Conservation (phyloP, 2,329 filamentous ascomycete species). For the Samsoniella hepiali region DNA sequence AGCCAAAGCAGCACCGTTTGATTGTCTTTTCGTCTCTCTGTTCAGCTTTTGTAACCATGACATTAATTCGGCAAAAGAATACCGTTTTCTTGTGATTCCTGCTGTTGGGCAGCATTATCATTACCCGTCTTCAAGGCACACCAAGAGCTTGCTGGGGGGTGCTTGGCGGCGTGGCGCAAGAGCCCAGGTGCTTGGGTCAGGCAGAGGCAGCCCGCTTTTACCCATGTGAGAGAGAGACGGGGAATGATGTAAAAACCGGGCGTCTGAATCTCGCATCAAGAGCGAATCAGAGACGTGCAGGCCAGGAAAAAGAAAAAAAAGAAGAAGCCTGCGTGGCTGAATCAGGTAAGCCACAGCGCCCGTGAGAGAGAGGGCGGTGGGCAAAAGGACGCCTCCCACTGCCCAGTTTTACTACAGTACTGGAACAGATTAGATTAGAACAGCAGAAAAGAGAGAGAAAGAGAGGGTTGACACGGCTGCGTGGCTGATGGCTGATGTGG, state of each 20-base stretch:
- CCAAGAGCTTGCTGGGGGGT: neutral
- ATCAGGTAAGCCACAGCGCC: slow-evolving; percentile 3
- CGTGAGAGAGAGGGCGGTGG: neutral
- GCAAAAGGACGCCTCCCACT: neutral
- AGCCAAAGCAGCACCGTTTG: too few relatives aligned
- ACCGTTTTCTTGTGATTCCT: neutral
- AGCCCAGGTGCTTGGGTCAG: neutral
- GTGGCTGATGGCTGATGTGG: neutral
- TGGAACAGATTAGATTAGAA: too few relatives aligned
- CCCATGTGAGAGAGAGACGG: neutral
- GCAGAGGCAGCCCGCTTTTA: neutral
- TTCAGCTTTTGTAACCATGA: neutral
- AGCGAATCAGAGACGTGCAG: neutral
- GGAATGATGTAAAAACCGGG: neutral
- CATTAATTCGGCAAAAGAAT: too few relatives aligned
- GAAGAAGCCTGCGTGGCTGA: neutral
- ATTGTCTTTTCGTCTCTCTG: neutral
- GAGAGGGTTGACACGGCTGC: neutral
- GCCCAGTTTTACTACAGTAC: neutral
- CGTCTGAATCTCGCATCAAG: neutral
- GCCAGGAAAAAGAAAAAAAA: neutral
- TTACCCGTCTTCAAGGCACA: neutral
- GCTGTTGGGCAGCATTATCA: neutral
- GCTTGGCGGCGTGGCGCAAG: neutral
- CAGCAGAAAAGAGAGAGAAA: neutral